A percentile compares a stretch with the other conserved stretches of the same genome.
phyloP scores from a whole-genome alignment of 805 yeast species.

The Sungouiozyma intestinalis region DNA sequence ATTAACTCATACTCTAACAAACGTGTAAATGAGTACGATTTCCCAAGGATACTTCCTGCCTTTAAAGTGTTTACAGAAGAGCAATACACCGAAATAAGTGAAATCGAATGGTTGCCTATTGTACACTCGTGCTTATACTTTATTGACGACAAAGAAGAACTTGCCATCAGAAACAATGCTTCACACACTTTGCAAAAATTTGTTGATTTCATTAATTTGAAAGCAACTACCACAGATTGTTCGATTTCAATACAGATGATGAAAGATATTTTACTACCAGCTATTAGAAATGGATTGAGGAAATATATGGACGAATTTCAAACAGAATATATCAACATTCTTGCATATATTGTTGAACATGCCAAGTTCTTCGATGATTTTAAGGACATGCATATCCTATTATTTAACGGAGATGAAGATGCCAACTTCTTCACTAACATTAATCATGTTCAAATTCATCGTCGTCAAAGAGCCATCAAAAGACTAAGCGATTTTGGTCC shows the following conservation, averaged over 20 bases:
- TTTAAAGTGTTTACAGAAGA: conserved; percentile 55
- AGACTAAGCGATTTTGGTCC: conserved; percentile 43
- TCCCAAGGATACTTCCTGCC: conserved; percentile 59
- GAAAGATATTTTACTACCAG: conserved; percentile 50
- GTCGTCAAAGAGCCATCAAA: conserved; percentile 77
- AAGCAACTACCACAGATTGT: conserved; percentile 22
- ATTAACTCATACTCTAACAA: conserved; percentile 58
- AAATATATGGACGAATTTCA: conserved; percentile 50
- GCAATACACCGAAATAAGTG: conserved; percentile 33
- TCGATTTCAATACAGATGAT: conserved; percentile 29
- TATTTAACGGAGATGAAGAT: conserved; percentile 65
- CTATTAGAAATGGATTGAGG: conserved; percentile 57
- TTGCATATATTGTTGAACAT: conserved; percentile 50
- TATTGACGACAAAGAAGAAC: conserved; percentile 68
- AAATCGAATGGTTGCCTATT: conserved; percentile 71
- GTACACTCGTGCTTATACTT: conserved; percentile 57
- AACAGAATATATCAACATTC: conserved; percentile 55
- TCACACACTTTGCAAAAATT: conserved; percentile 51
- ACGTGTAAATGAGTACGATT: conserved; percentile 68
- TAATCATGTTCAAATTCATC: conserved; percentile 71
- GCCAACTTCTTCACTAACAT: conserved; percentile 71
- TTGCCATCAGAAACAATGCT: conserved; percentile 72
- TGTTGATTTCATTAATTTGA: conserved; percentile 43
- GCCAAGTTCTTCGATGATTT: conserved; percentile 40
- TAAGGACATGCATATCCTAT: conserved; percentile 53